Evolutionary conservation across 805 yeast genomes (phyloP).

Genomic region (Komagataella pseudopastoris): DNA sequence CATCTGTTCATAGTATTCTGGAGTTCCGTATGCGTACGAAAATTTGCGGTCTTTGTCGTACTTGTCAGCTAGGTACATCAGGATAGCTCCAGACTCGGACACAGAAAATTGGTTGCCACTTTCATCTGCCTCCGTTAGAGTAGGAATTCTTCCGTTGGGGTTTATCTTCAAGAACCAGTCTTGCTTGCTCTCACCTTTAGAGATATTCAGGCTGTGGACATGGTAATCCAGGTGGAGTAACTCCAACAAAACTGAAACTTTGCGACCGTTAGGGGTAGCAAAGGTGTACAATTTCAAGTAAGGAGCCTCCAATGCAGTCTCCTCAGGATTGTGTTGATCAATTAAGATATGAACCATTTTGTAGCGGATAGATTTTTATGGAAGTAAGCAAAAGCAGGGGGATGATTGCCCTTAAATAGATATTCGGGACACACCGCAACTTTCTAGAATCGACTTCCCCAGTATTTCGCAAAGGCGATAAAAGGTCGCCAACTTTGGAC

Average conservation of each 20-base stretch:
- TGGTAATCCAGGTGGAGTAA: constrained; percentile 27
- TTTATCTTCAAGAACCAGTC: constrained; percentile 43
- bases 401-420: not conserved
- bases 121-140: constrained; percentile 24
- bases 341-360: constrained; percentile 17
- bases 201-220: constrained; percentile 25
- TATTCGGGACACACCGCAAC: not conserved
- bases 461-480: not conserved
- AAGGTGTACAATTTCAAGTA: constrained; percentile 27
- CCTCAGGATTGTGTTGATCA: constrained; percentile 20
- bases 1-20: constrained; percentile 34
- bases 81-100: constrained; percentile 50
- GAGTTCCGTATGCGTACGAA: constrained; percentile 23
- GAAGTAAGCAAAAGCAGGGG: not conserved
- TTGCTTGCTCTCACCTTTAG: constrained; percentile 32
- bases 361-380: not conserved
- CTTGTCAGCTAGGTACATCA: constrained; percentile 43
- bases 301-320: constrained; percentile 21
- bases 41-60: constrained; percentile 41
- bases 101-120: constrained; percentile 30
- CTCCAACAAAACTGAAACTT: constrained; percentile 26
- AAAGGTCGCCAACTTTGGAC: not conserved
- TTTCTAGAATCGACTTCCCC: not conserved
- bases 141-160: constrained; percentile 55
- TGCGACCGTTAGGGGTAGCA: constrained; percentile 33